phyloP scores from a whole-genome alignment of 352 stramenopile genomes.

The Phytophthora tentaculata region DNA sequence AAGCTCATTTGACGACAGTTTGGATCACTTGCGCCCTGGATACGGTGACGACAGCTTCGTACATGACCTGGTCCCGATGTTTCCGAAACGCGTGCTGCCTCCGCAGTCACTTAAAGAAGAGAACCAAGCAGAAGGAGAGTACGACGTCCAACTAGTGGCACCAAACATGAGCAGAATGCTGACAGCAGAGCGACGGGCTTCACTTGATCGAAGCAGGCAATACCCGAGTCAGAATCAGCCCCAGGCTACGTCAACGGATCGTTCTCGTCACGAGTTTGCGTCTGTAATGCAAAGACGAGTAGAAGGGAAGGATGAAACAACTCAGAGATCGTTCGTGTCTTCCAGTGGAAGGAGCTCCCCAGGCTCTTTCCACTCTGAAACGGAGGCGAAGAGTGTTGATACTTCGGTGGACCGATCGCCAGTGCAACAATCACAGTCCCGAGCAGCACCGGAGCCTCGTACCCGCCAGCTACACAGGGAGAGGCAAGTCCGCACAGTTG shows the following conservation, averaged over 20 bases:
- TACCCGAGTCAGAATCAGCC: conserved; percentile 6
- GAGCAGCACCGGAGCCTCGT: too few relatives aligned
- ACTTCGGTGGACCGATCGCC: not conserved
- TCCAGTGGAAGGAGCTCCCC: conserved; percentile 18
- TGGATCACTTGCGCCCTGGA: conserved; percentile 27
- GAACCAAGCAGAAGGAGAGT: conserved; percentile 32
- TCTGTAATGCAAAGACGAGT: not conserved
- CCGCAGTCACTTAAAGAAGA: conserved; percentile 22
- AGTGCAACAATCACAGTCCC: too few relatives aligned
- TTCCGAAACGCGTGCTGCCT: conserved; percentile 31
- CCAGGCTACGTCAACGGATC: conserved; percentile 7
- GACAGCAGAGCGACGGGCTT: conserved; percentile 18
- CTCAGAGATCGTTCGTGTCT: conserved; percentile 4
- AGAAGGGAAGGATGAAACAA: not conserved
- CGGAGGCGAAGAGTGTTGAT: conserved; percentile 12
- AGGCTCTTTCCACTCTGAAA: conserved; percentile 17
- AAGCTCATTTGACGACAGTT: conserved; percentile 64
- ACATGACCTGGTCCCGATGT: conserved; percentile 71
- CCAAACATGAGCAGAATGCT: conserved; percentile 46
- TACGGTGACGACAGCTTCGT: conserved; percentile 52
- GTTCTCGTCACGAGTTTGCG: conserved; percentile 7
- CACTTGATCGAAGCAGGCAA: conserved; percentile 29
- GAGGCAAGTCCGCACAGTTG: too few relatives aligned
- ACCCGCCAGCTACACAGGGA: too few relatives aligned
- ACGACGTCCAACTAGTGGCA: conserved; percentile 43